Evolutionary conservation across 108 stramenopile species (phyloP).

Genomic region (Nannochloropsis granulata): DNA sequence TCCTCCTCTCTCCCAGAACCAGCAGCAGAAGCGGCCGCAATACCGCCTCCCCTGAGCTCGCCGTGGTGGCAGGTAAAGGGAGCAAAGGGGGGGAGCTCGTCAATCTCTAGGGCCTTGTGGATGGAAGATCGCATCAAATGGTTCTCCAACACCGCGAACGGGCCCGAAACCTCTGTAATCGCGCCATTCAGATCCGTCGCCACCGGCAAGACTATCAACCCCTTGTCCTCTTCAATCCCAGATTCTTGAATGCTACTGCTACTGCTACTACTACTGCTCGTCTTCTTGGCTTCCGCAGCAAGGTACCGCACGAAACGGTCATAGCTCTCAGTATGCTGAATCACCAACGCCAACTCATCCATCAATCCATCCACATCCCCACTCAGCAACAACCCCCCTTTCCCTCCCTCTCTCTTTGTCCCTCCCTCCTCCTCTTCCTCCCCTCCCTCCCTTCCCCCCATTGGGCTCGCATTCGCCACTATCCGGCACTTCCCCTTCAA

Average conservation of each 20-base stretch:
- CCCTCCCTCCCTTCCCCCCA: not conserved
- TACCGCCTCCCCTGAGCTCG: not conserved
- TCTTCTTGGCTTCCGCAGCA: slow-evolving; percentile 55
- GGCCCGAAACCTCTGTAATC: not conserved
- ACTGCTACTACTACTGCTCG: slow-evolving; percentile 40
- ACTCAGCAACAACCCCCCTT: slow-evolving; percentile 22
- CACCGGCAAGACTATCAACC: not conserved
- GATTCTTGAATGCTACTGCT: slow-evolving; percentile 2
- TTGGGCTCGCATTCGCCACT: not conserved
- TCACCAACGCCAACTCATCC: slow-evolving; percentile 66
- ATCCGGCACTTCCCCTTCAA: not conserved
- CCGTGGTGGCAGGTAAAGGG: not conserved
- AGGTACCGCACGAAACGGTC: slow-evolving; percentile 65
- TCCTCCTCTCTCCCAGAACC: not conserved
- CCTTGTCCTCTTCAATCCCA: not conserved
- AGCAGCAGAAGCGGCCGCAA: not conserved
- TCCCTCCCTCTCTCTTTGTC: not conserved
- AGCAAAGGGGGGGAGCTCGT: not conserved
- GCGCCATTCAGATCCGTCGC: not conserved
- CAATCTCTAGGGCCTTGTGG: not conserved
- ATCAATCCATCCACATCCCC: slow-evolving; percentile 67
- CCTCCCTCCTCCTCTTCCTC: not conserved
- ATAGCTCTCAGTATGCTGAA: slow-evolving; percentile 82
- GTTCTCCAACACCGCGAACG: not conserved
- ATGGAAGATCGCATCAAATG: not conserved